phyloP scores from a whole-genome alignment of 2,329 filamentous ascomycete genomes.

The Colletotrichum sublineola region DNA sequence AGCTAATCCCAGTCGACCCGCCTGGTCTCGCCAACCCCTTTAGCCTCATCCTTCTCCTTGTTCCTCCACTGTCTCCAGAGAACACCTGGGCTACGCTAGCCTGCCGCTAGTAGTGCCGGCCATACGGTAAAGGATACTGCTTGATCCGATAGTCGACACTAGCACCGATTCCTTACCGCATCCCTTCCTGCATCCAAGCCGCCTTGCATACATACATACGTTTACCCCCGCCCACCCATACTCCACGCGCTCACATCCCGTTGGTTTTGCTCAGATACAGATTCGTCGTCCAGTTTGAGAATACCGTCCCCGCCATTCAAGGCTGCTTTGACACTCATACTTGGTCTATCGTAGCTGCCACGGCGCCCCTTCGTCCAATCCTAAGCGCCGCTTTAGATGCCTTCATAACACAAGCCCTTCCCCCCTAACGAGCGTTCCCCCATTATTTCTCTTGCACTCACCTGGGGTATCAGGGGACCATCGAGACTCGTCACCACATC shows the following conservation, averaged over 20 bases:
- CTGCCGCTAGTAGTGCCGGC: conserved; percentile 25
- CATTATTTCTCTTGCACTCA: neutral
- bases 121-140: conserved; percentile 35
- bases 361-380: conserved; percentile 20
- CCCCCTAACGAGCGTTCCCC: neutral
- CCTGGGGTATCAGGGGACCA: neutral
- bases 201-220: conserved; percentile 15
- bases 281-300: conserved; percentile 27
- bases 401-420: conserved; percentile 36
- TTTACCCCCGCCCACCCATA: conserved; percentile 15
- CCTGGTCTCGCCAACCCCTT: conserved; percentile 21
- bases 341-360: conserved; percentile 37
- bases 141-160: conserved; percentile 28
- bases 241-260: conserved; percentile 15
- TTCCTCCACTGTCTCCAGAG: conserved; percentile 30
- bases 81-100: conserved; percentile 30
- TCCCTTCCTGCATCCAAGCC: conserved; percentile 21
- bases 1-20: neutral
- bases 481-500: neutral
- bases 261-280: conserved; percentile 26
- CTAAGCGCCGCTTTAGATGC: conserved; percentile 36
- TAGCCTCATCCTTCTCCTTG: conserved; percentile 30
- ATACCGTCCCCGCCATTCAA: conserved; percentile 9
- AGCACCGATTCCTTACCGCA: conserved; percentile 20
- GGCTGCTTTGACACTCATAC: conserved; percentile 16